A percentile compares a stretch with the other conserved stretches of the same genome.
Evolutionary conservation across 345 rosid genomes (phyloP).

Genomic region (Melastoma malabathricum): DNA sequence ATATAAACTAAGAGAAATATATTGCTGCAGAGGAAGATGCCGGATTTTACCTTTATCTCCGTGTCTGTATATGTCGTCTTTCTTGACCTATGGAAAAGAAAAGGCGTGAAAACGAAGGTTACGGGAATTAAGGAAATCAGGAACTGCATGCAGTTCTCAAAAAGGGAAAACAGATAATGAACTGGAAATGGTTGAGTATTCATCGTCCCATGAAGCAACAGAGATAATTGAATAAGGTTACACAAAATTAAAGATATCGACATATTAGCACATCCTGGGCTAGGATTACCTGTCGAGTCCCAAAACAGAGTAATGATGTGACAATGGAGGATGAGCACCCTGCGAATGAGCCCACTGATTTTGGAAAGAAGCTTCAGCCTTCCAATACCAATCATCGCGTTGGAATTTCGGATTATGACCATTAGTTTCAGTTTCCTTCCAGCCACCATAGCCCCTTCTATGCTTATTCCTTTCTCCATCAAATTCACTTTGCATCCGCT

Average conservation of each 20-base stretch:
- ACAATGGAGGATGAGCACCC: slow-evolving; percentile 37
- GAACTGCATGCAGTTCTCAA: too few relatives aligned
- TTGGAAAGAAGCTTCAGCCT: slow-evolving; percentile 49
- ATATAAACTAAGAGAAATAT: not conserved
- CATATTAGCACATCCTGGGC: not conserved
- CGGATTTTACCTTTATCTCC: slow-evolving; percentile 67
- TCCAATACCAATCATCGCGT: slow-evolving; percentile 99
- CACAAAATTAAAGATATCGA: too few relatives aligned
- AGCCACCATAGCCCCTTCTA: slow-evolving; percentile 56
- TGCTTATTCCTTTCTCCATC: slow-evolving; percentile 77
- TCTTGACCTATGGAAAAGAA: slow-evolving; percentile 37
- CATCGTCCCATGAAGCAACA: too few relatives aligned
- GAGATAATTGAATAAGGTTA: too few relatives aligned
- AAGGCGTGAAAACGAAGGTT: not conserved
- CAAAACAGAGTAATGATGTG: slow-evolving; percentile 79
- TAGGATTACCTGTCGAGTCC: slow-evolving; percentile 75
- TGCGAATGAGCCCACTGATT: slow-evolving; percentile 47
- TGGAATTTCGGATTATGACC: slow-evolving; percentile 76
- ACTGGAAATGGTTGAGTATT: too few relatives aligned
- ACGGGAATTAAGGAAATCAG: too few relatives aligned
- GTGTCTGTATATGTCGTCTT: slow-evolving; percentile 66
- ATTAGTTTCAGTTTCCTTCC: slow-evolving; percentile 58
- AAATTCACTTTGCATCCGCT: slow-evolving; percentile 95
- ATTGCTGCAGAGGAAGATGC: not conserved
- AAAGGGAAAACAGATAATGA: too few relatives aligned